Conservation (phyloP, 768 basidiomycete genomes). For the Thelephora ganbajun region DNA sequence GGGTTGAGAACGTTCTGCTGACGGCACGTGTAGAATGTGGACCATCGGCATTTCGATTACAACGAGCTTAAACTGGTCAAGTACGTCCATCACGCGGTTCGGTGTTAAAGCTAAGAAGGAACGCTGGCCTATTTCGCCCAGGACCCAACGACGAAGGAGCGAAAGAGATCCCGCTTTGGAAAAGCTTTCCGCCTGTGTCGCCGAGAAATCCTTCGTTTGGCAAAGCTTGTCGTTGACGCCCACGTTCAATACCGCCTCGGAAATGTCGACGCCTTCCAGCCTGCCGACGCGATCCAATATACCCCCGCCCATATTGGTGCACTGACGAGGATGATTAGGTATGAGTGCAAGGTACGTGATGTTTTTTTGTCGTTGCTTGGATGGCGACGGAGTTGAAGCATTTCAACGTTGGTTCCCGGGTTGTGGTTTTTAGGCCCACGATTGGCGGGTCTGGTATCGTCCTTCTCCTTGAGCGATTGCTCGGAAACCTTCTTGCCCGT, state of each 20-base stretch:
- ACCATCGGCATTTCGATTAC: slow-evolving; percentile 92
- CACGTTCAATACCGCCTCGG: too few relatives aligned
- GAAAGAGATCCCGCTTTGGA: too few relatives aligned
- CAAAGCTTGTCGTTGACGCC: slow-evolving; percentile 97
- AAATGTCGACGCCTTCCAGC: slow-evolving; percentile 97
- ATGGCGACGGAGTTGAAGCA: slow-evolving; percentile 99
- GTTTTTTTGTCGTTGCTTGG: slow-evolving; percentile 21
- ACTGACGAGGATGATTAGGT: slow-evolving; percentile 98
- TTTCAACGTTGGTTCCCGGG: slow-evolving; percentile 95
- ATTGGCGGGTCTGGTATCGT: slow-evolving; percentile 99
- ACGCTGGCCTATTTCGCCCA: slow-evolving; percentile 18
- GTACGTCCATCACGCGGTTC: too few relatives aligned
- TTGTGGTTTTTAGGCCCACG: slow-evolving; percentile 98
- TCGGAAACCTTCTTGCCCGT: too few relatives aligned
- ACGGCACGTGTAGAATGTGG: slow-evolving; percentile 46
- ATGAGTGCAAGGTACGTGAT: slow-evolving; percentile 84
- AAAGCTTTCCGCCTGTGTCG: slow-evolving; percentile 98
- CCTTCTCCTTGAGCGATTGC: too few relatives aligned
- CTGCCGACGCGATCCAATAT: slow-evolving; percentile 96
- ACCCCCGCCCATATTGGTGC: slow-evolving; percentile 97
- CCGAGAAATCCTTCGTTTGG: slow-evolving; percentile 93
- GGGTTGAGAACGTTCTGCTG: slow-evolving; percentile 78
- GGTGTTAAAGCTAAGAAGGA: slow-evolving; percentile 7
- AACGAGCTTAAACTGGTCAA: slow-evolving; percentile 98
- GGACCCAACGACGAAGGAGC: slow-evolving; percentile 97